Percentiles rank a stretch among this genome's conserved stretches.
These are phyloP conservation scores for Amoebophrya sp. DNA, from an alignment of 169 alveolate genomes.

Conservation along the genomic window DNA sequence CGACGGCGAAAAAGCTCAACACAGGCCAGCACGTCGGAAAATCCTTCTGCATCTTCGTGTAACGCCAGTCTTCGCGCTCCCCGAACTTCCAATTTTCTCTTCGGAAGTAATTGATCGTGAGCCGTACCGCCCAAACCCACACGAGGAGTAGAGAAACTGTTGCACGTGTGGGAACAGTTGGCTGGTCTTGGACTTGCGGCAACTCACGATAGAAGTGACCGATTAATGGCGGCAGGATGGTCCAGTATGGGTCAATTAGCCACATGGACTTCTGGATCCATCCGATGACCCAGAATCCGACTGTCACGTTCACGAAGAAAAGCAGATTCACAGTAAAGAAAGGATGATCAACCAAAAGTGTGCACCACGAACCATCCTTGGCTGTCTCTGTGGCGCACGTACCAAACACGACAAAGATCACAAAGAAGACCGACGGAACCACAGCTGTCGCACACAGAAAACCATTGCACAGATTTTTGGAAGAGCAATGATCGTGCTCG, in stretches of 20 bases:
- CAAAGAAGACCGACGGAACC: neutral
- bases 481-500: neutral
- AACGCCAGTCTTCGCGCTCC: no score
- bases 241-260: neutral
- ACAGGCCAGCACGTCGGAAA: no score
- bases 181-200: no score
- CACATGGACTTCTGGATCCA: neutral
- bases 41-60: no score
- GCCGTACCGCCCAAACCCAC: neutral
- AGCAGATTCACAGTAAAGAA: neutral
- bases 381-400: neutral
- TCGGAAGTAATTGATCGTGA: neutral
- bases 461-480: neutral
- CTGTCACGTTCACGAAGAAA: neutral
- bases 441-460: neutral
- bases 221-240: neutral
- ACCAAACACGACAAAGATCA: neutral
- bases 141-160: neutral
- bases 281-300: neutral
- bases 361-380: neutral
- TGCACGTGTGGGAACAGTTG: neutral
- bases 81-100: neutral
- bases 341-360: neutral
- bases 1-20: neutral
- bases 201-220: no score